Evolutionary conservation across 2,329 filamentous ascomycete genomes (phyloP), one percentile per base, ranked within the genome.

Genomic region (Botrytis paeoniae): DNA sequence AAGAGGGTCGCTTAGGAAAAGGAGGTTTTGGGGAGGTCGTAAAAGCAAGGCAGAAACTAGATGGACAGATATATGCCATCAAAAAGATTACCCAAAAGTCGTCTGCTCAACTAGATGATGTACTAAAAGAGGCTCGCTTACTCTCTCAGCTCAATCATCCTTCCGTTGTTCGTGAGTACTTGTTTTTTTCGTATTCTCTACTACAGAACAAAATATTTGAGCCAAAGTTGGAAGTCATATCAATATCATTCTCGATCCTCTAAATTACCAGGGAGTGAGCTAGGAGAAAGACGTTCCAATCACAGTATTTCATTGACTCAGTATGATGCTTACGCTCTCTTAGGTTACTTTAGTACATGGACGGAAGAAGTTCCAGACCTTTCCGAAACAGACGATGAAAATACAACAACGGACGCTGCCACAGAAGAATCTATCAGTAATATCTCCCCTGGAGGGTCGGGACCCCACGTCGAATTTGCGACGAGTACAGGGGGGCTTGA

Each of bases 21-120:
- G 96, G 96, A 61, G 96, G 95, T 0, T 99, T 97, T 82, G 96
- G 96, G 8, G 94, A 98, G 82, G 96, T 99, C 35, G 94, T 98
- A 72, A 97, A 97, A 81, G 95, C 95, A 4, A 89, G 95, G 45
- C 97, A 97, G 82, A 97, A 96, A 83, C 89, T 98, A 6, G 96
- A 98, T 80, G 93, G 93, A 0, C 93, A 95, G 73, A 91, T 97
- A 61, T 99, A 98, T 82, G 96, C 96, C 29, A 93, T 99, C 80
- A 99, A 99, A 82, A 98, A 98, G 81, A 96, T 99, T 75, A 93
- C 91, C 1, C 93, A 96, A 77, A 91, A 91, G 69, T 93, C 93
- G 1, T 88, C 92, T 39, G 87, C 91, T 73, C 93, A 92, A 73
- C 85, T 98, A 57, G 95, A 92, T 0, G 93, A 97, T 80, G 91